Base-by-base conservation (phyloP, 192 early-diverging fungal genomes). In the Entomortierella chlamydospora region DNA sequence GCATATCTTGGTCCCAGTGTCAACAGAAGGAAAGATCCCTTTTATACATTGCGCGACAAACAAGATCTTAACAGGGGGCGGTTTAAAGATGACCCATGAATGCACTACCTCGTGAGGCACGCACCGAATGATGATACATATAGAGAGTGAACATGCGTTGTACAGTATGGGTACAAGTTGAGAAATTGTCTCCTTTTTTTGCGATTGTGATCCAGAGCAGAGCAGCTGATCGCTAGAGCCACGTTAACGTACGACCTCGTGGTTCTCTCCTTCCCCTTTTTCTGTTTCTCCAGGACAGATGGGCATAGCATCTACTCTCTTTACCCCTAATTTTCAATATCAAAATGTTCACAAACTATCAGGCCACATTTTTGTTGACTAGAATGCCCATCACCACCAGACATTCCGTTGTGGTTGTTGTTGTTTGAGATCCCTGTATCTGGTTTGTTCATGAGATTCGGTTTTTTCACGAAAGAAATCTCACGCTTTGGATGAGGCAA, bases 301-400 rank as follows among this genome's bases (percentile, higher is more conserved):
- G 28, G 20, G n/a, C 33, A 58, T 13, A 26, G 2, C 4, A 20
- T 12, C 15, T 47, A 20, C 34, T 37, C 34, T n/a, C n/a, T n/a
- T n/a, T 41, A 42, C 42, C 56, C 33, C 45, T 49, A 30, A 7
- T 49, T 29, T 29, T 49, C 6, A 9, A 8, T 13, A 49, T 23
- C 22, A 31, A 63, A 47, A 10, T 30, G 5, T 39, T 33, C 56
- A 37, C 9, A 43, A 30, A 20, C 37, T n/a, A 66, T 57, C 64
- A 66, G 64, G 53, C 53, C 41, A 57, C 53, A 64, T 25, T 64
- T 64, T 25, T 28, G 45, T 54, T 54, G 52, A 26, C 28, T 54
- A 18, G 11, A 47, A 47, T 47, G 45, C 20, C 15, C 45, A 7
- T 37, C 10, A 10, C 10, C 34, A 37, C 45, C 13, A 13, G 7